Conservation (phyloP, 768 basidiomycete species). For the Calocybe cyanea region DNA sequence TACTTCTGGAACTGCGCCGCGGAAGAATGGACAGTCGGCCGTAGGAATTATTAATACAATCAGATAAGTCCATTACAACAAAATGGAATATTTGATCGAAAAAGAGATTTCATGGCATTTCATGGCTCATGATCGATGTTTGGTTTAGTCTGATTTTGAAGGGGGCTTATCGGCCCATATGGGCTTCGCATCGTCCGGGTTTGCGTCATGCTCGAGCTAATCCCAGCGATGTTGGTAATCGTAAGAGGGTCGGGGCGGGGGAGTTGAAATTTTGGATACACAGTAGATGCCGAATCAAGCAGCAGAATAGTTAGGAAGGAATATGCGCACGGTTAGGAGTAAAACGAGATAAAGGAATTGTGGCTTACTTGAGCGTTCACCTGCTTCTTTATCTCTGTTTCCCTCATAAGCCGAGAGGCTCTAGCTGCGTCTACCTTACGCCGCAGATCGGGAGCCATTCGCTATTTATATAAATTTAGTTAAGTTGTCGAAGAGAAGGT, state of each 20-base stretch:
- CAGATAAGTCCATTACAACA: too few relatives aligned
- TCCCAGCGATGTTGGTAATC: neutral
- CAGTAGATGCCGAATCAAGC: neutral
- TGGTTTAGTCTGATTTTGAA: slow-evolving; percentile 21
- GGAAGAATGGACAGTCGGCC: too few relatives aligned
- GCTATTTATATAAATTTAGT: slow-evolving; percentile 29
- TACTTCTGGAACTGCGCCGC: too few relatives aligned
- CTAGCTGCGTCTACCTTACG: slow-evolving; percentile 60
- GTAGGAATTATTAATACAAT: too few relatives aligned
- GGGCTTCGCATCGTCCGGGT: slow-evolving; percentile 37
- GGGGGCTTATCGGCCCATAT: slow-evolving; percentile 35
- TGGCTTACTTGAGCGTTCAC: slow-evolving; percentile 48
- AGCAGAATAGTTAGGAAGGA: slow-evolving; percentile 3
- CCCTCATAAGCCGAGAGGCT: slow-evolving; percentile 47
- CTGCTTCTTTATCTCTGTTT: slow-evolving; percentile 50
- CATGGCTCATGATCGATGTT: too few relatives aligned
- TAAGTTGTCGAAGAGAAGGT: slow-evolving; percentile 3
- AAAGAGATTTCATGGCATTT: too few relatives aligned
- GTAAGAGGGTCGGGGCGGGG: slow-evolving; percentile 2
- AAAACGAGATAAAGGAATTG: neutral
- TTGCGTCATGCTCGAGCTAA: slow-evolving; percentile 24
- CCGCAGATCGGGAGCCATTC: slow-evolving; percentile 61
- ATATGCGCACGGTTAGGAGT: neutral
- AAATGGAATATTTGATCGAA: too few relatives aligned
- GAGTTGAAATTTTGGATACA: slow-evolving; percentile 2